Evolutionary conservation across 2,329 filamentous ascomycete genomes (phyloP).

Genomic region (Beauveria sp.): DNA sequence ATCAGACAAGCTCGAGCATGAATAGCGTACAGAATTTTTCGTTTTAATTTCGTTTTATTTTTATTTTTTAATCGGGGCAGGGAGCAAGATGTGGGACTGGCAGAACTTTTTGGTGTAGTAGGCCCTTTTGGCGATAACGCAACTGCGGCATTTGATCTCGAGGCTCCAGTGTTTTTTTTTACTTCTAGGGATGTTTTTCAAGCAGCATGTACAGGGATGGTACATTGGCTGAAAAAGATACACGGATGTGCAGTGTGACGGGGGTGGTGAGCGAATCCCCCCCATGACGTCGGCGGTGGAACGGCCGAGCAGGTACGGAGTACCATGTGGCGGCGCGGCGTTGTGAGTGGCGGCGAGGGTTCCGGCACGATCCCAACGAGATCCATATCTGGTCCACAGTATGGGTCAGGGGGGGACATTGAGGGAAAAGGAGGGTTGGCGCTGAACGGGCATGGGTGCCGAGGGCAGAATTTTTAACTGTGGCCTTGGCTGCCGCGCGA

Average conservation of each 20-base stretch:
- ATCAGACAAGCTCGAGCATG: neutral
- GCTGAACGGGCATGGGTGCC: neutral
- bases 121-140: conserved; percentile 6
- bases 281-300: conserved; percentile 9
- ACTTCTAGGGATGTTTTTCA: neutral
- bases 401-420: neutral
- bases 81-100: neutral
- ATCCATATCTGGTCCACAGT: conserved; percentile 12
- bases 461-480: conserved; percentile 4
- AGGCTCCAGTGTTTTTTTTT: conserved; percentile 6
- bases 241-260: neutral
- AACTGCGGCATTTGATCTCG: conserved; percentile 12
- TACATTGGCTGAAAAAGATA: neutral
- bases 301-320: neutral
- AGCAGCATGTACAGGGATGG: neutral
- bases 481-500: neutral
- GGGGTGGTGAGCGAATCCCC: neutral
- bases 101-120: neutral
- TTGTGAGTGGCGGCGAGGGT: conserved; percentile 6
- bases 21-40: neutral
- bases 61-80: neutral
- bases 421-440: neutral
- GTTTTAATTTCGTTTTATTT: neutral
- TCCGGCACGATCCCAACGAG: conserved; percentile 11
- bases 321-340: conserved; percentile 1